Evolutionary conservation across 441 rosid species (phyloP).

Genomic region (Aquilaria agallochum): DNA sequence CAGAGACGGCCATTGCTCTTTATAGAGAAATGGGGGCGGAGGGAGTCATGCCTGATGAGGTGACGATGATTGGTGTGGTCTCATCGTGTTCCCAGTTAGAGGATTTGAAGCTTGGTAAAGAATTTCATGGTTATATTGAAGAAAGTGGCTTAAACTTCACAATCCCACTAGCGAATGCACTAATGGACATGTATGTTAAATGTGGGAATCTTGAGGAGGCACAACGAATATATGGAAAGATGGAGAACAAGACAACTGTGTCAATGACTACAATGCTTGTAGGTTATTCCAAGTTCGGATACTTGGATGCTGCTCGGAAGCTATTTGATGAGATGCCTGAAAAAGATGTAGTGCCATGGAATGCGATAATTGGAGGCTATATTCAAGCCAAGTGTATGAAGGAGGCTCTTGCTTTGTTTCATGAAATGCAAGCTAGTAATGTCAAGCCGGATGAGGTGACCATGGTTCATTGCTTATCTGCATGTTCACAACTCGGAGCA

Average conservation of each 20-base stretch:
- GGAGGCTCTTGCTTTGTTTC: conserved; percentile 70
- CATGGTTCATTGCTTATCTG: conserved; percentile 80
- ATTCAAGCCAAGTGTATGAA: conserved; percentile 54
- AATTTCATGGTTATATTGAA: conserved; percentile 42
- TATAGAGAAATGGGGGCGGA: conserved; percentile 49
- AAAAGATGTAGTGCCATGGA: conserved; percentile 80
- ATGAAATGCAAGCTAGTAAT: conserved; percentile 66
- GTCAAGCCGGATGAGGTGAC: conserved; percentile 68
- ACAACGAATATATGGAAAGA: conserved; percentile 39
- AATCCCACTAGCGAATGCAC: conserved; percentile 57
- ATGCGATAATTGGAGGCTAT: conserved; percentile 74
- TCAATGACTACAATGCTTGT: conserved; percentile 76
- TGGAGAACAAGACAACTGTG: conserved; percentile 52
- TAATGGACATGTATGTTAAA: conserved; percentile 85
- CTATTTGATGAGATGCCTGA: conserved; percentile 61
- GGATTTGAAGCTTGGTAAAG: conserved; percentile 59
- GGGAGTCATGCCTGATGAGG: conserved; percentile 57
- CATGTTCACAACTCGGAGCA: conserved; percentile 85
- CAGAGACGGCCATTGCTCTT: conserved; percentile 40
- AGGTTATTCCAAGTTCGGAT: conserved; percentile 65
- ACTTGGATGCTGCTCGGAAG: conserved; percentile 48
- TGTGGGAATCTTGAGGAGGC: conserved; percentile 67
- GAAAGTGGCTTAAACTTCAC: conserved; percentile 44
- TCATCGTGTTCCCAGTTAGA: conserved; percentile 55
- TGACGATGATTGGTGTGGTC: conserved; percentile 79